Evolutionary conservation across 2,329 filamentous ascomycete species (phyloP), one percentile per base, ranked within the genome.

Genomic region (Dactylonectria macrodidyma): DNA sequence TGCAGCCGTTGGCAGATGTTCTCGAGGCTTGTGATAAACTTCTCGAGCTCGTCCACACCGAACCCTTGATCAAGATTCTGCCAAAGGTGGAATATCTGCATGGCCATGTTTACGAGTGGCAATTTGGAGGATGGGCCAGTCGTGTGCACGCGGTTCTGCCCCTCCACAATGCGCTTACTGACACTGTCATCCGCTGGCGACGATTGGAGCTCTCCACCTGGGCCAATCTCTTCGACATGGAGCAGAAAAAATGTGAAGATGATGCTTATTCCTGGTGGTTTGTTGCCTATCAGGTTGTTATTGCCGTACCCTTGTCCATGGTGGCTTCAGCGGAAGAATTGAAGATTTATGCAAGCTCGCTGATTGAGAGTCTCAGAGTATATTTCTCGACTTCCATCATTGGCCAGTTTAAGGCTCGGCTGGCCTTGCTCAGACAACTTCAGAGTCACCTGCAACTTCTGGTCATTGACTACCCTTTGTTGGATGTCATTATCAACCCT

Each of bases 191-290:
- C 62, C 89, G 88, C 77, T 99, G 97, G 97, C 89, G 96, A 69
- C 91, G 95, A 66, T 85, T 99, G 36, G 96, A 99, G 77, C 85
- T 99, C 30, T 92, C 93, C 0, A 98, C 95, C 0, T 99, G 96
- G 96, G 91, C 93, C 41, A 93, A 92, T 48, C 82, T 99, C 3
- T 92, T 99, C 67, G 94, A 97, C 73, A 90, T 93, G 79, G 96
- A 99, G 80, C 87, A 90, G 44, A 86, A 89, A 60, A 94, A 92
- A 75, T 95, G 91, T 74, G 85, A 91, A 24, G 88, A 93, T 56
- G 92, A 94, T 76, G 95, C 95, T 2, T 91, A 91, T 74, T 92
- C 92, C 16, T 99, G 96, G 96, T 99, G 95, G 92, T 99, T 98
- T 75, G 88, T 98, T 67, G 95, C 95, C 1, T 99, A 98, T 76